Base-by-base conservation (phyloP, 2,329 filamentous ascomycete genomes). In the Aspergillus hortae region DNA sequence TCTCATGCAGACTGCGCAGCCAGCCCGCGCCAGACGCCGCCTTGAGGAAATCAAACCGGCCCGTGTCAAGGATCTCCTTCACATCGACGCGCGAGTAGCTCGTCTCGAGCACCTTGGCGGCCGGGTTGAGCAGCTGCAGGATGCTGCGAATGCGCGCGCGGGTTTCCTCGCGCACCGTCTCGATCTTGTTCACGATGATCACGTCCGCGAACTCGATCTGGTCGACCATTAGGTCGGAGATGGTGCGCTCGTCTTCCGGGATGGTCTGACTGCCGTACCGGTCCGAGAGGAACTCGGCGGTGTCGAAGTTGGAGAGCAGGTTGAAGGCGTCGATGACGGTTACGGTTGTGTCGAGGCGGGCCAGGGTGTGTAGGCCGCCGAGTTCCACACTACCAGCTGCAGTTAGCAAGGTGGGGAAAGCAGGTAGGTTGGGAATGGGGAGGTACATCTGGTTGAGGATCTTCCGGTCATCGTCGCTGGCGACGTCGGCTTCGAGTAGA, bases 201-300 rank as follows among this genome's bases (percentile, higher is more conserved):
- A 89, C 85, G 57, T 90, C 86, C 0, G 87, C 86, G 59, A 90
- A 90, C 67, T 90, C 87, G 53, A 90, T 87, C 61, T 90, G 87
- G 59, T 90, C 87, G 0, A 88, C 85, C 79, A 89, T 87, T 0
- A 90, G 76, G 58, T 90, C 86, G 0, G 86, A 88, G 2, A 90
- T 86, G 0, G 85, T 89, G 0, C 87, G 75, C 58, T 90, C 86
- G 54, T 90, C 87, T 57, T 90, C 87, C 0, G 81, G 66, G 4
- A 81, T 75, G 1, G 86, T 81, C 25, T 86, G 83, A 4, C 85
- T 77, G 11, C 77, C 76, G 50, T 80, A 83, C 2, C 87, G 79
- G 19, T 83, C 79, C 0, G 84, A 85, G 0, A 90, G 70, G 12
- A 90, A 78, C 52, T 90, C 85, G 1, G 79, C 77, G 0, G 87